Base-by-base conservation (phyloP, 768 basidiomycete species). In the Lenzites betulinus region DNA sequence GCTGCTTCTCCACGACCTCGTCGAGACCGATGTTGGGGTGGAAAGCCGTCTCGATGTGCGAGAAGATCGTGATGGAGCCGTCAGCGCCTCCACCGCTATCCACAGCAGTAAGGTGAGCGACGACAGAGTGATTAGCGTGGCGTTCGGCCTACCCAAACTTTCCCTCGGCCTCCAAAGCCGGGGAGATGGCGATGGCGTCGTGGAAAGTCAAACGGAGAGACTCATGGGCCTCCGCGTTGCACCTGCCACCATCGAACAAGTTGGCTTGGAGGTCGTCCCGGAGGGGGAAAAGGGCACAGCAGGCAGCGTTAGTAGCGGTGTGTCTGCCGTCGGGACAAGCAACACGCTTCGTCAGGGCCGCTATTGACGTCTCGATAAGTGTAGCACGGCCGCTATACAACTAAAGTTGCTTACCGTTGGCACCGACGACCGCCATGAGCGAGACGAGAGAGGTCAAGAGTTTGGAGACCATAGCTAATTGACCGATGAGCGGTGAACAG, bases 51-150 rank as follows among this genome's bases (percentile, higher is more conserved):
- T 82, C 82, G 42, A 75, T 75, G 18, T 74, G 70, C 35, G 67
- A 66, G 67, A 83, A 82, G 5, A 71, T 70, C 55, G 80, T 72
- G 62, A 82, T 76, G 7, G 80, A 81, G 20, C 80, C 83, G 60
- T 83, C 81, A 44, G 71, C 72, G 26, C 73, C 73, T 47, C 67
- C 68, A 46, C 72, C 70, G 23, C 60, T 66, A 22, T 41, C 18
- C n/a, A 28, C 26, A 47, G 15, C 25, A 26, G 26, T 38, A 2
- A 23, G 6, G 16, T 23, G 18, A 38, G 36, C 20, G 43, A 2
- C 6, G 33, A 18, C 26, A 25, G 20, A 12, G 4, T 20, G 12
- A 1, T 3, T 4, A 4, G 15, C 38, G 38, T 25, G n/a, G 28
- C 30, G n/a, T 61, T 65, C 20, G 60, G 59, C 56, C 66, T 23